Conservation (phyloP, 805 yeast species). For the Myxozyma nipponensis region DNA sequence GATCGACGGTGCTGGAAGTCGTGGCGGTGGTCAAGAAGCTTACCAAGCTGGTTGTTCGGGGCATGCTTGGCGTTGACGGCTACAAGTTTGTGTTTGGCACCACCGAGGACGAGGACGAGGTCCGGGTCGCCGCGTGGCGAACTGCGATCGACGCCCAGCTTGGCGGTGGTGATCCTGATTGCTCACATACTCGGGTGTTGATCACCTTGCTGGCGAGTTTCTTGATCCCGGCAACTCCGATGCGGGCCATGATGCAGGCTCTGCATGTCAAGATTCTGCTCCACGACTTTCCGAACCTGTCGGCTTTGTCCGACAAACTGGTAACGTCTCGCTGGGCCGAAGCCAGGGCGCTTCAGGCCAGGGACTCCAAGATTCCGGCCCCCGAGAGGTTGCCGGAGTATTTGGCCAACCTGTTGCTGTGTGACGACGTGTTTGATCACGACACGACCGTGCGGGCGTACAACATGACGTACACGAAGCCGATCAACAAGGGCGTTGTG, state of each 20-base stretch:
- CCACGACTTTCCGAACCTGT: constrained; percentile 21
- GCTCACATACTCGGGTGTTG: constrained; percentile 30
- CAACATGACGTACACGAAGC: constrained; percentile 24
- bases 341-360: constrained; percentile 27
- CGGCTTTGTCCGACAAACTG: constrained; percentile 17
- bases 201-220: constrained; percentile 33
- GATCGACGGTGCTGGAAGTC: constrained; percentile 10
- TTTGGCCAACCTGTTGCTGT: constrained; percentile 15
- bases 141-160: constrained; percentile 39
- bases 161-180: constrained; percentile 38
- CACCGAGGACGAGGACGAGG: constrained; percentile 19
- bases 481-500: constrained; percentile 12
- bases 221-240: constrained; percentile 29
- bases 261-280: constrained; percentile 34
- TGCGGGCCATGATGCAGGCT: constrained; percentile 33
- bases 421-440: constrained; percentile 30
- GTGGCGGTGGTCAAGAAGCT: constrained; percentile 16
- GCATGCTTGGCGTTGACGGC: constrained; percentile 31
- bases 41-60: constrained; percentile 26
- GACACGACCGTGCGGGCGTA: constrained; percentile 31
- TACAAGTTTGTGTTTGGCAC: constrained; percentile 24
- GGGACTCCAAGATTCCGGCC: constrained; percentile 6
- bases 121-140: constrained; percentile 23
- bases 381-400: constrained; percentile 27
- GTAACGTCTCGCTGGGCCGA: constrained; percentile 31